Evolutionary conservation across 2,329 filamentous ascomycete species (phyloP), one percentile per base, ranked within the genome.

Genomic region (Aspergillus proliferans): DNA sequence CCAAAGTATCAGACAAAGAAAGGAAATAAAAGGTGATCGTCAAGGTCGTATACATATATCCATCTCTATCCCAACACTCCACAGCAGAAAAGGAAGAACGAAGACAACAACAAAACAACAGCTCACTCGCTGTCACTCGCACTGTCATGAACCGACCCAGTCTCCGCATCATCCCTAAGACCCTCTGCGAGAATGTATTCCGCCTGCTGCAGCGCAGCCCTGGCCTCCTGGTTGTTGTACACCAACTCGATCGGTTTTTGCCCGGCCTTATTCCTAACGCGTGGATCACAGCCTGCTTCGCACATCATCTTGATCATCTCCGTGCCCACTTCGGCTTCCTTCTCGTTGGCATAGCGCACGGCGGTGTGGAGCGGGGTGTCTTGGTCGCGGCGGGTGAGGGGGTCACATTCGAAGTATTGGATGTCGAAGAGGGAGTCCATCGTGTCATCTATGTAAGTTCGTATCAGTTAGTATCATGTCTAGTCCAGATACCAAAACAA

Each of bases 261-360:
- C 24, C 70, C 68, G 47, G 72, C 69, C 55, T 73, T 74, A 55
- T 77, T 76, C 52, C 69, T 66, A 48, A 76, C 70, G 33, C 74
- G 68, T 7, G 72, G 72, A 57, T 75, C 73, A 49, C 71, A 74
- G 41, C 73, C 73, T 22, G 73, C 73, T 43, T 76, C 73, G 50
- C 72, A 71, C 67, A 75, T 72, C 72, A 76, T 76, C 53, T 70
- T 69, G 52, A 74, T 67, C 73, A 76, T 75, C 28, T 67, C 71
- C 21, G 65, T 54, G 10, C 72, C 73, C 6, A 75, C 50, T 26
- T 70, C 63, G 21, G 65, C 51, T 47, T 75, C 70, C 51, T 73
- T 73, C 43, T 76, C 73, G 48, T 72, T 75, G 56, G 72, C 71
- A 54, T 67, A 75, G 43, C 67, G 68, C 34, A 75, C 72, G 36